Base-by-base conservation (phyloP, 78 protist genomes). In the Speleostelium caveatum region DNA sequence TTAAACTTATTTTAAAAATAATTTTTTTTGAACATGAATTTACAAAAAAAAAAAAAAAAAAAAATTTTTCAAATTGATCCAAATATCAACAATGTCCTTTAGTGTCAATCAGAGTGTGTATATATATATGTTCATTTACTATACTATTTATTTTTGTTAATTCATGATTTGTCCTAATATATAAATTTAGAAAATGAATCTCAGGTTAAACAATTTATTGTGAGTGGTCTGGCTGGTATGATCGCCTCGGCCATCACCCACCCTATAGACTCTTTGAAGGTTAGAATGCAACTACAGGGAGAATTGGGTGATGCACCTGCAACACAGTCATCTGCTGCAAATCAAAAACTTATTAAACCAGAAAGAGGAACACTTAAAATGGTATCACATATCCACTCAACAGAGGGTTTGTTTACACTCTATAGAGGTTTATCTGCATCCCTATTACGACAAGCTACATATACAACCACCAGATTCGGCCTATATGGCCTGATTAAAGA, bases 401-500 rank as follows among this genome's bases (percentile, higher is more conserved):
- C 94, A 17, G 94, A 87, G 61, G 94, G 94, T 17, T 35, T 87
- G 3, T 77, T 73, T 24, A 68, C 94, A 45, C 61, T 87, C 28
- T 87, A 87, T 26, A 87, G 73, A 67, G 94, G 94, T 39, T 36
- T 87, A 60, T 65, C 94, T 24, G 94, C 94, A 68, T 87, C 94
- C n/a, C 75, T 87, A 10, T 55, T 87, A 38, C 61, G 94, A 87
- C 94, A 87, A 51, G 94, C 86, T 21, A 87, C 94, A 5, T 87
- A 87, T 55, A 87, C 94, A 35, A 87, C 94, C 19, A 77, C 86
- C 21, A 76, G 94, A 61, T 87, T 87, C 26, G 94, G 94, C 22
- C 60, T 87, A 21, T 87, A 87, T 87, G 83, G 66, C 41, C 71
- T 77, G 1, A 61, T 87, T 33, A 87, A 75, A 38, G 71, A 87